phyloP scores from a whole-genome alignment of 1,284 basidiomycete species.

The Trichosporon faecale region DNA sequence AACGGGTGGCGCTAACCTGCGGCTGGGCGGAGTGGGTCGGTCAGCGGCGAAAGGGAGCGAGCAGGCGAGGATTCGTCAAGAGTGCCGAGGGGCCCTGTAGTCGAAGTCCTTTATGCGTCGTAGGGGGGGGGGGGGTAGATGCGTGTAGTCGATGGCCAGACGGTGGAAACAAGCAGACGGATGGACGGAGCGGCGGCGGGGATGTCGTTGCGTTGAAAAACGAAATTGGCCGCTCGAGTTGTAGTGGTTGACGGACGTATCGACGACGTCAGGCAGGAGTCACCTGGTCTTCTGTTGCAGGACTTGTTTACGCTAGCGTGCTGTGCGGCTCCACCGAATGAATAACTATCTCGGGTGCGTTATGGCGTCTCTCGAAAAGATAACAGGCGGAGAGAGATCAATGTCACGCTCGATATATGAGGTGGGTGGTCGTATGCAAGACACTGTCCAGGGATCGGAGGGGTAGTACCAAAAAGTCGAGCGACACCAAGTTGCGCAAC shows the following conservation, averaged over 20 bases:
- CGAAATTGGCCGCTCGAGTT: neutral
- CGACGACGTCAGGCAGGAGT: neutral
- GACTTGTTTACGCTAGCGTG: neutral
- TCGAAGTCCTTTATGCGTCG: neutral
- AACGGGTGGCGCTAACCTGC: neutral
- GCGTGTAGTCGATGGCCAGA: neutral
- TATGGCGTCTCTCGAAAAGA: neutral
- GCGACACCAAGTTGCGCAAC: neutral
- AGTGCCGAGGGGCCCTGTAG: neutral
- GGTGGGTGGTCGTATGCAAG: conserved; percentile 6
- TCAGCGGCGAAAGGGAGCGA: neutral
- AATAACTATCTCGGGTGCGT: conserved; percentile 5
- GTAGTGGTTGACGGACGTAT: neutral
- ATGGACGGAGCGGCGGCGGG: neutral
- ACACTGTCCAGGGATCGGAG: neutral
- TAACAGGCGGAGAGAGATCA: neutral
- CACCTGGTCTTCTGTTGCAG: neutral
- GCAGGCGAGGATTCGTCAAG: neutral
- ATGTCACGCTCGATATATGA: conserved; percentile 5
- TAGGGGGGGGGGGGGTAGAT: neutral
- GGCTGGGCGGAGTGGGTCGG: neutral
- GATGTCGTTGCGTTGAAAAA: neutral
- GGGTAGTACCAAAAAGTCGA: neutral
- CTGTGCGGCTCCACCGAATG: conserved; percentile 6
- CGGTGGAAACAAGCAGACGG: too few species aligned